phyloP scores from a whole-genome alignment of 2,329 filamentous ascomycete species.

The Ascomycota sp. region DNA sequence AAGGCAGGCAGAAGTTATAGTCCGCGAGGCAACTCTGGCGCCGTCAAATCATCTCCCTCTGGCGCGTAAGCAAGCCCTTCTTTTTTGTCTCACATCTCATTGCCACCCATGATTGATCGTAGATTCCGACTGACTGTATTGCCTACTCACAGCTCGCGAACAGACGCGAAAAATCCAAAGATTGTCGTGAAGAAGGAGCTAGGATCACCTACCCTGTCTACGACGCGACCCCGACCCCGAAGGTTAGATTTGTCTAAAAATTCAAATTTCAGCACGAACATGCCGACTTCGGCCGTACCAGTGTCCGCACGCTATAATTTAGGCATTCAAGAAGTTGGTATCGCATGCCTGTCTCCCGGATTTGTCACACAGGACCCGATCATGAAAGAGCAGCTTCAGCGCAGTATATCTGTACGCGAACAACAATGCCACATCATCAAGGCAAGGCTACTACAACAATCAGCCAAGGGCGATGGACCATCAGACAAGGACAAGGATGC shows the following conservation, averaged over 20 bases:
- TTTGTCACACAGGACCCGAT: constrained; percentile 93
- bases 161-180: constrained; percentile 34
- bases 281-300: constrained; percentile 44
- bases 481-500: constrained; percentile 32
- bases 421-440: constrained; percentile 93
- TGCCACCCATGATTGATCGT: too few relatives aligned
- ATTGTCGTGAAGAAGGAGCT: constrained; percentile 96
- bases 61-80: constrained; percentile 30
- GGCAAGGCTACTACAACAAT: constrained; percentile 69
- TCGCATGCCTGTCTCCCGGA: constrained; percentile 85
- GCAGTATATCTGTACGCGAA: constrained; percentile 81
- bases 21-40: constrained; percentile 35
- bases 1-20: constrained; percentile 28
- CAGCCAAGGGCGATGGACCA: constrained; percentile 53
- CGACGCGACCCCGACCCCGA: constrained; percentile 42
- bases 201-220: constrained; percentile 59
- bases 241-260: constrained; percentile 60
- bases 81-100: constrained; percentile 1
- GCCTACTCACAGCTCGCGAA: constrained; percentile 1
- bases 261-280: constrained; percentile 26
- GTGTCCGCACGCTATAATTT: constrained; percentile 62
- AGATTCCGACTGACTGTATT: too few relatives aligned
- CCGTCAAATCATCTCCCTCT: constrained; percentile 33
- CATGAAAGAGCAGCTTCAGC: constrained; percentile 87
- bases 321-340: constrained; percentile 76